Evolutionary conservation across 1,139 yeast genomes (phyloP), one percentile per base, ranked within the genome.

Genomic region (Candida glucosophila): DNA sequence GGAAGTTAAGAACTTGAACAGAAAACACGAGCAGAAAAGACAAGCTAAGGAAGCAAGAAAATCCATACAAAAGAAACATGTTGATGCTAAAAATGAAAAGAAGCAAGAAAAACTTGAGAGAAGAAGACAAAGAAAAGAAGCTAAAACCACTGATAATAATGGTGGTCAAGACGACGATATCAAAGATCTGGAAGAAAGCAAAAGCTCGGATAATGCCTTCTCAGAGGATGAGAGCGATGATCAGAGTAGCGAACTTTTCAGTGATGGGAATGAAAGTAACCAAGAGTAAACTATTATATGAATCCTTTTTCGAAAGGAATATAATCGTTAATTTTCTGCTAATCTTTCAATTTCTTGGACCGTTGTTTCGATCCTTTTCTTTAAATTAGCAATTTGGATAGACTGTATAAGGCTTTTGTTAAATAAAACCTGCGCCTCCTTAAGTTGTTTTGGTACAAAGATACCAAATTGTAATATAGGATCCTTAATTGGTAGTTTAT

Each of bases 21-120:
- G 70, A 54, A 68, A 60, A 43, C 95, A 86, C 48, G 70, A 71
- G 23, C 62, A 62, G 34, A 73, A 71, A 49, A 64, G 67, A 44
- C 69, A 67, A 44, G 55, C 78, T 39, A 82, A 77, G 55, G 79
- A 70, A 14, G 68, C 73, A 43, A 73, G 97, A 58, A 72, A 82
- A 51, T 72, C 74, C 40, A 76, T 70, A 42, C 97, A 88, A 55
- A 77, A 75, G 41, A 86, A 69, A 27, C 83, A 86, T 44, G 81
- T 88, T 29, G 69, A 76, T 24, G 74, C 70, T 36, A 88, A 88
- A 67, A 73, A 74, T 36, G 86, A 76, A 23, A 77, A 67, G 44
- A 79, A 79, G 49, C 76, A 71, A 24, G 80, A 73, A 9, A 81
- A 79, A 58, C 77, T 77, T 44, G 75, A 74, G 39, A 73, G 92